phyloP scores from a whole-genome alignment of 2,329 filamentous ascomycete species.

The Amauroascus niger region DNA sequence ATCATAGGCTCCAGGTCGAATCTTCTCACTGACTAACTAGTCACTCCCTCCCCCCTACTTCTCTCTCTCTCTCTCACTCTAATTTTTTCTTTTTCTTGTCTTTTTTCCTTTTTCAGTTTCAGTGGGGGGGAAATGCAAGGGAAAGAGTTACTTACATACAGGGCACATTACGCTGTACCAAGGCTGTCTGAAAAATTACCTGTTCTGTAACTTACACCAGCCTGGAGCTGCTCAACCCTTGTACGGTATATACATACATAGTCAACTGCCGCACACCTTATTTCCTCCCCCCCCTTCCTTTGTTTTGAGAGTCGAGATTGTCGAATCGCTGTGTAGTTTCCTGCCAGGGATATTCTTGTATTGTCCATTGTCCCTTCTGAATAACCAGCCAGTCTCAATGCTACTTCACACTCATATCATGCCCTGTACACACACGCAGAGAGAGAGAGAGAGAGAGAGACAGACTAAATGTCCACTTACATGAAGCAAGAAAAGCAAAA shows the following conservation, averaged over 20 bases:
- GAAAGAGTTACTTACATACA: neutral
- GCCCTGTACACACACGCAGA: no score
- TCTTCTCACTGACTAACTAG: no score
- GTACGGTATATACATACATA: no score
- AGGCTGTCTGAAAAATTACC: neutral
- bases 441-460: no score
- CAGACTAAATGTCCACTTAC: no score
- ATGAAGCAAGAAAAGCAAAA: neutral
- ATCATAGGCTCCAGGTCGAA: neutral
- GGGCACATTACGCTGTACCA: neutral
- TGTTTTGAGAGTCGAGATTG: neutral
- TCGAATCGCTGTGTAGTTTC: no score
- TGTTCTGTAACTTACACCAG: neutral
- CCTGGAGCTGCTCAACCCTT: neutral
- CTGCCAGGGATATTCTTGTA: no score
- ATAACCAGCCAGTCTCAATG: neutral
- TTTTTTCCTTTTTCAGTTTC: neutral
- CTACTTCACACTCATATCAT: no score
- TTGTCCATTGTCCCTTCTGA: neutral
- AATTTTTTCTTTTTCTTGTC: neutral
- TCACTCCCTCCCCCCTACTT: no score
- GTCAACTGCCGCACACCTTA: no score
- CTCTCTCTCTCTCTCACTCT: neutral
- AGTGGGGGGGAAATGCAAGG: neutral
- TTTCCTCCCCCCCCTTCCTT: no score